phyloP scores from a whole-genome alignment of 2,329 filamentous ascomycete species.

The Lachnellula willkommii region DNA sequence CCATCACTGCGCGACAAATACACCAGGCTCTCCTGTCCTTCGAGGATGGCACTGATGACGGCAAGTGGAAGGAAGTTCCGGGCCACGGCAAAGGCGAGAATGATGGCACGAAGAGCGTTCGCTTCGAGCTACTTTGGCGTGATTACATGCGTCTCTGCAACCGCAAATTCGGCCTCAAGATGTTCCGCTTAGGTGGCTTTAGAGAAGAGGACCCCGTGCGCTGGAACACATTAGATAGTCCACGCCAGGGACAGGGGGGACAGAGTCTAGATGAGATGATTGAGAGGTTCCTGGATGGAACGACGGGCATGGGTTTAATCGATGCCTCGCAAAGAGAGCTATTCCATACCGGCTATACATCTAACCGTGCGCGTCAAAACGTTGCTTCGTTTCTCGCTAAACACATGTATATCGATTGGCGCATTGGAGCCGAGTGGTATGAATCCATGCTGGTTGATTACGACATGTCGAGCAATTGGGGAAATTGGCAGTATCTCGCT shows the following conservation, averaged over 20 bases:
- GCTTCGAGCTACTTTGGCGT: conserved; percentile 71
- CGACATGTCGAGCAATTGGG: conserved; percentile 72
- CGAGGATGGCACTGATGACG: conserved; percentile 53
- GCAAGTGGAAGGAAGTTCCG: conserved; percentile 14
- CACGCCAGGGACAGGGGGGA: conserved; percentile 27
- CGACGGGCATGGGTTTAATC: conserved; percentile 70
- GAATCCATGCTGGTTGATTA: conserved; percentile 71
- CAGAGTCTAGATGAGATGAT: conserved; percentile 46
- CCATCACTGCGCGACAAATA: conserved; percentile 66
- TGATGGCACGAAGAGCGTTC: conserved; percentile 61
- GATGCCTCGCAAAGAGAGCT: conserved; percentile 74
- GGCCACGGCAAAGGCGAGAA: conserved; percentile 67
- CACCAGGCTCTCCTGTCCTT: conserved; percentile 63
- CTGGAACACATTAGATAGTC: conserved; percentile 16
- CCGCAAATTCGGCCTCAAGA: conserved; percentile 58
- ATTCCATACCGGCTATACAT: conserved; percentile 70
- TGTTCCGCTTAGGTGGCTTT: conserved; percentile 64
- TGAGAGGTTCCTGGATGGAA: conserved; percentile 57
- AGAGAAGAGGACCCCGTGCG: conserved; percentile 39
- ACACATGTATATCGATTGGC: conserved; percentile 72
- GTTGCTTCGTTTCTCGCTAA: conserved; percentile 70
- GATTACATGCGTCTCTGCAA: conserved; percentile 78
- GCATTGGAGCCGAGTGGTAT: conserved; percentile 77
- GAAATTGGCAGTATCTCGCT: conserved; percentile 77
- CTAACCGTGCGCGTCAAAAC: conserved; percentile 70